Base-by-base conservation (phyloP, 345 rosid genomes). In the Populus deltoides region DNA sequence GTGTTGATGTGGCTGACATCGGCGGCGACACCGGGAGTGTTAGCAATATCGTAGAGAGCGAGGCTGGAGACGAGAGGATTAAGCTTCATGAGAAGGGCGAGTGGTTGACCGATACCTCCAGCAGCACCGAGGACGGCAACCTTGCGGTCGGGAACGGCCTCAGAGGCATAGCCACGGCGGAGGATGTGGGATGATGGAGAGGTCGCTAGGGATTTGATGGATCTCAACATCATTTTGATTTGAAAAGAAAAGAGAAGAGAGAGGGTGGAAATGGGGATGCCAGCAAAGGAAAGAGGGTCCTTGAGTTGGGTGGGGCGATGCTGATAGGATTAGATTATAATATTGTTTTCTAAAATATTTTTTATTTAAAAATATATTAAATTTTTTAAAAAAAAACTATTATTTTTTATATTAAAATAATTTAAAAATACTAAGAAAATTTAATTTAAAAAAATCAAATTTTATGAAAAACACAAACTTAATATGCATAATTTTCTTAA, bases 51-150 rank as follows among this genome's bases (percentile, higher is more conserved):
- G 73, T 83, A 92, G 43, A 92, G 97, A 66, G 93, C 69, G 65
- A 92, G 92, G 8, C 31, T 77, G 25, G 95, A 92, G 76, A 92
- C 95, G 11, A 91, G 92, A 57, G 97, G 93, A 63, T 91, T 92
- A 20, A 91, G 92, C 77, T 91, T 92, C 95, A 91, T 90, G 43
- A 92, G 91, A 5, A 92, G 83, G 45, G 97, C 75, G 7, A 92
- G 87, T 24, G 94, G 97, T 82, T 92, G 97, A 16, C 97, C 97
- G 31, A 91, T 92, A 8, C 93, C 94, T 57, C 97, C 97, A 29
- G 97, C 92, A 16, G 94, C 97, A 20, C 94, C 95, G 51, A 92
- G 92, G 79, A 92, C 85, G 25, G 90, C 87, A n/a, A 92, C 95
- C 79, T 92, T 91, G 20, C 97, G 86, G 59, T 82, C 72, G 13